phyloP scores from a whole-genome alignment of 345 rosid species.

The Durio zibethinus region DNA sequence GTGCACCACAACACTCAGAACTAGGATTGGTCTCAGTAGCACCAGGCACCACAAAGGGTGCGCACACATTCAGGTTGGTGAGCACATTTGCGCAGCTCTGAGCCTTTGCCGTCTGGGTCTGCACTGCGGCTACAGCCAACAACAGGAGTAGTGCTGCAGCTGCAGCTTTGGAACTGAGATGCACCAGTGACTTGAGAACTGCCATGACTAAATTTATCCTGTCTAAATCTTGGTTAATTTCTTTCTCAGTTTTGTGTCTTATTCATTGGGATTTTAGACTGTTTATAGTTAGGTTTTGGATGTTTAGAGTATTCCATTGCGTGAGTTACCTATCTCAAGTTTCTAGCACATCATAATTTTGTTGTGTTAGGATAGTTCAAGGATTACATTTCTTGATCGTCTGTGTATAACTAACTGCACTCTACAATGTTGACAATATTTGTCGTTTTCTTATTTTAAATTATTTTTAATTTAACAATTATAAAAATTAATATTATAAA shows the following conservation, averaged over 20 bases:
- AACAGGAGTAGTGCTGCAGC: conserved; percentile 27
- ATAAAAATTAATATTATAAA: no score
- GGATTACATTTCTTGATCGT: not conserved
- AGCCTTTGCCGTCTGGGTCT: conserved; percentile 28
- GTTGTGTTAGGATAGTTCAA: not conserved
- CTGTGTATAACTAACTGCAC: not conserved
- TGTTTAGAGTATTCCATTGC: not conserved
- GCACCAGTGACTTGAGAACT: not conserved
- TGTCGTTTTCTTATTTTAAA: no score
- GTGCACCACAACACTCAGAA: conserved; percentile 57
- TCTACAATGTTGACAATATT: not conserved
- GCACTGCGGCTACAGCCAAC: conserved; percentile 28
- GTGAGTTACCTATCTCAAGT: conserved; percentile 4
- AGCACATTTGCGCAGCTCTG: conserved; percentile 60
- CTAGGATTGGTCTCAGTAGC: conserved; percentile 37
- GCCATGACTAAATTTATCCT: not conserved
- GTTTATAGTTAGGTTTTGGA: not conserved
- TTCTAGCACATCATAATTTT: not conserved
- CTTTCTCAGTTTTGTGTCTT: not conserved
- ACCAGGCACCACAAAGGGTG: conserved; percentile 70
- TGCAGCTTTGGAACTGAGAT: not conserved
- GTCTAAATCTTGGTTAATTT: not conserved
- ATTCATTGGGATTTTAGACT: not conserved
- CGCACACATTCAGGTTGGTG: conserved; percentile 56
- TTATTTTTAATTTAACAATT: no score